A percentile compares a stretch with the other conserved stretches of the same genome.
Evolutionary conservation across 1,139 yeast genomes (phyloP).

Genomic region (Nematodospora anomalae): DNA sequence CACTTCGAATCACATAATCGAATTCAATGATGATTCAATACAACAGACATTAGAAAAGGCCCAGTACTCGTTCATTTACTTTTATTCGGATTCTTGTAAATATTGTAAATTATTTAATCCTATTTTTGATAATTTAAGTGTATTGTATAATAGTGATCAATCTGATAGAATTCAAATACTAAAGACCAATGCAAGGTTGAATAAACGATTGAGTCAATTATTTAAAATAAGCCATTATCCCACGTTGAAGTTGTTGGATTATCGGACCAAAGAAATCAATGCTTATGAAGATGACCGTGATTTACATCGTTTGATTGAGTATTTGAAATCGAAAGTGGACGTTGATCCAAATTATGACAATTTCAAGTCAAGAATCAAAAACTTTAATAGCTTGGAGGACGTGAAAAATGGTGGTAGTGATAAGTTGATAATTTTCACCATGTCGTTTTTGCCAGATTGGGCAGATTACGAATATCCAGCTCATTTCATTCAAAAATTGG

Average conservation of each 20-base stretch:
- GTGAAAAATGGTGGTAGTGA: conserved; percentile 9
- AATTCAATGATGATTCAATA: conserved; percentile 21
- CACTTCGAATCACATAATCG: conserved; percentile 14
- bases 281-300: conserved; percentile 24
- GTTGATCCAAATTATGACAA: conserved; percentile 23
- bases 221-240: conserved; percentile 35
- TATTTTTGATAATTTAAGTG: conserved; percentile 33
- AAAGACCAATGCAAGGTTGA: conserved; percentile 29
- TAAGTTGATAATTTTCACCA: conserved; percentile 29
- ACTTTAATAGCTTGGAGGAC: conserved; percentile 11
- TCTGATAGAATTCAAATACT: conserved; percentile 28
- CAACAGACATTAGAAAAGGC: conserved; percentile 21
- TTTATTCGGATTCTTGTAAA: conserved; percentile 38
- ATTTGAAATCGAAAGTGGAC: conserved; percentile 6
- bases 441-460: conserved; percentile 32
- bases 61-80: conserved; percentile 41
- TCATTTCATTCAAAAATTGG: conserved; percentile 36
- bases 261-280: conserved; percentile 26
- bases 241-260: conserved; percentile 31
- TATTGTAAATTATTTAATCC: conserved; percentile 40
- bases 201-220: conserved; percentile 23
- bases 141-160: conserved; percentile 24
- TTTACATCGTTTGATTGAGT: conserved; percentile 23
- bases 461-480: conserved; percentile 29
- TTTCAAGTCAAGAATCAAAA: conserved; percentile 17